Base-by-base conservation (phyloP, 345 rosid genomes). In the Toxicodendron radicans region DNA sequence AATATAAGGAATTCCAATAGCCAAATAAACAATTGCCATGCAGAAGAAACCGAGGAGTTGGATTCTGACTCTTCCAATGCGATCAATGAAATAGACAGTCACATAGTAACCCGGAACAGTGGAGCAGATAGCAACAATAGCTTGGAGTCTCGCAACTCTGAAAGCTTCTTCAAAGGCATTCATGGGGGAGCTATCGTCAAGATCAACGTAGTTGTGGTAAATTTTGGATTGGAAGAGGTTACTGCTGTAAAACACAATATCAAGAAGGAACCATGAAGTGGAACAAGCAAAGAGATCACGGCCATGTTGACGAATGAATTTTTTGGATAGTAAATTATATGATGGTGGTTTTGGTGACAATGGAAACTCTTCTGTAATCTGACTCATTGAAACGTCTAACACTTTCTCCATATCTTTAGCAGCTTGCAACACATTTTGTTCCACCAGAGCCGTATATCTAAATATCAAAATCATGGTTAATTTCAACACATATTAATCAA, bases 71-170 rank as follows among this genome's bases (percentile, higher is more conserved):
- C 96, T 80, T 43, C 97, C 97, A 1, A 91, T 63, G 4, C 81
- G 85, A 54, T 92, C 96, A 7, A 92, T 91, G 76, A 88, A 81
- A 52, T 75, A 79, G 59, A 92, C 89, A 0, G 88, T 87, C 80
- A 90, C 82, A 78, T 80, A 91, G 77, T 92, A 91, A 0, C 97
- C 97, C 0, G 96, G 97, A 82, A 92, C 87, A 0, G 94, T 85
- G 3, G 86, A 81, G 59, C 82, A 85, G 46, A 80, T 72, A 0
- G 96, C 93, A 2, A 88, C 43, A 17, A 83, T 72, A 24, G 87
- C 88, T 66, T 85, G 90, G 63, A 79, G 75, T 32, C 12, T n/a
- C 7, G 91, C 90, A 6, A 89, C 73, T 35, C 64, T 51, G 58
- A 78, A 81, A 67, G 90, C 91, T 1, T 84, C 85, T 33, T 83